A percentile compares a stretch with the other conserved stretches of the same genome.
These are phyloP conservation scores for Colletotrichum nymphaeae DNA, from an alignment of 2,329 filamentous ascomycete species.

Conservation along the genomic window DNA sequence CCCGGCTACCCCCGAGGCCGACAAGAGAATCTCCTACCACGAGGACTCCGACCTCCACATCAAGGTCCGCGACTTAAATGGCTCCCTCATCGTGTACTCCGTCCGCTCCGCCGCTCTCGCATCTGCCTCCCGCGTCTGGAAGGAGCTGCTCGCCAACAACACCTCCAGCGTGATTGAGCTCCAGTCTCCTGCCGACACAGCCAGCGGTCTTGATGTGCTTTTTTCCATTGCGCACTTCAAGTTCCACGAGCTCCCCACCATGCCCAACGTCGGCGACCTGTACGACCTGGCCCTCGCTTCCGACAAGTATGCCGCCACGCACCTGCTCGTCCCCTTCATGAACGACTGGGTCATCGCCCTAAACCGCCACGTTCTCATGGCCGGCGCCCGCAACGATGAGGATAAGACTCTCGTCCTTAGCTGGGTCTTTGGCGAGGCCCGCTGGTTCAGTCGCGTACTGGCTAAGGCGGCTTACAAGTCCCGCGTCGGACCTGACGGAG, in stretches of 20 bases:
- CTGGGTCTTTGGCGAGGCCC: conserved; percentile 33
- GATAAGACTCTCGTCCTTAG: conserved; percentile 33
- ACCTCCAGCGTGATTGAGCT: conserved; percentile 21
- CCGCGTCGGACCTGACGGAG: conserved; percentile 23
- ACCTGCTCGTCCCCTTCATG: conserved; percentile 34
- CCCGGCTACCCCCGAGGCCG: conserved; percentile 24
- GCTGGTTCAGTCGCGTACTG: conserved; percentile 32
- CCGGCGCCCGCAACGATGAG: conserved; percentile 34
- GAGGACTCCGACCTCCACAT: conserved; percentile 29
- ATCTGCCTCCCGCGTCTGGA: conserved; percentile 28
- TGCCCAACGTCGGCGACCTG: conserved; percentile 27
- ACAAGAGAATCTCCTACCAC: conserved; percentile 25
- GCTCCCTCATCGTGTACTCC: conserved; percentile 19
- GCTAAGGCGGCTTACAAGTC: conserved; percentile 32
- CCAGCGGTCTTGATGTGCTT: conserved; percentile 21
- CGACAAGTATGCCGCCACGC: conserved; percentile 32
- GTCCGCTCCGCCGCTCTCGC: conserved; percentile 23
- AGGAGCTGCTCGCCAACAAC: conserved; percentile 22
- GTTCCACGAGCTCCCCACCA: conserved; percentile 31
- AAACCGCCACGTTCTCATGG: conserved; percentile 34
- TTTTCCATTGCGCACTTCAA: conserved; percentile 34
- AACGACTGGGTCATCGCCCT: conserved; percentile 32
- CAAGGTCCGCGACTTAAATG: conserved; percentile 24
- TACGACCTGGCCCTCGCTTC: conserved; percentile 31
- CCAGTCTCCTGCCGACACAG: conserved; percentile 26